These are phyloP conservation scores for Cladosporium sphaerospermum DNA, from an alignment of 2,329 filamentous ascomycete genomes.

Conservation along the genomic window DNA sequence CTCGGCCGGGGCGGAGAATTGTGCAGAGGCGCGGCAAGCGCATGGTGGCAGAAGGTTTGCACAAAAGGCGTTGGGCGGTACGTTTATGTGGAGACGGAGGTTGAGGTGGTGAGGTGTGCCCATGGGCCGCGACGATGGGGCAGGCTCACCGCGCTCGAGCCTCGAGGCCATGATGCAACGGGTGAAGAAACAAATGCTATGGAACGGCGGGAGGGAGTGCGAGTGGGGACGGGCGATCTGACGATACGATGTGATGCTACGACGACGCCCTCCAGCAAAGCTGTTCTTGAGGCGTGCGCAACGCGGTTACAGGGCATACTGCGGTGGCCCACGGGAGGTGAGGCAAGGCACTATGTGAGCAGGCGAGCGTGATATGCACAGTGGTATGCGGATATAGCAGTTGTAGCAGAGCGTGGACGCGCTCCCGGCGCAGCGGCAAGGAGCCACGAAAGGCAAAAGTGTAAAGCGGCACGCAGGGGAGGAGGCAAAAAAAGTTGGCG, in stretches of 20 bases:
- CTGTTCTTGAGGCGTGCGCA: too few relatives aligned
- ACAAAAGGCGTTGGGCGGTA: slow-evolving; percentile 11
- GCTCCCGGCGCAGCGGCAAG: slow-evolving; percentile 4
- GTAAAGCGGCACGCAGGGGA: slow-evolving; percentile 7
- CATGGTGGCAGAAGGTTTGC: background rate
- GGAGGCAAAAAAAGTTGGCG: slow-evolving; percentile 3
- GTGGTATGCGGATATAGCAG: too few relatives aligned
- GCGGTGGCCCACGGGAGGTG: too few relatives aligned
- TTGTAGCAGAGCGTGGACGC: too few relatives aligned
- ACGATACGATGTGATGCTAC: too few relatives aligned
- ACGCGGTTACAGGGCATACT: too few relatives aligned
- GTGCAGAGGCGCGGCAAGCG: slow-evolving; percentile 9
- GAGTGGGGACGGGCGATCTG: too few relatives aligned
- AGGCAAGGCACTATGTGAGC: too few relatives aligned
- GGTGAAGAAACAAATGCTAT: background rate
- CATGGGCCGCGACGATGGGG: slow-evolving; percentile 1
- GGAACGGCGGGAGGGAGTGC: too few relatives aligned
- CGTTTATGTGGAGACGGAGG: slow-evolving; percentile 7
- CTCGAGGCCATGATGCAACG: background rate
- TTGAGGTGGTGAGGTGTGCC: slow-evolving; percentile 3
- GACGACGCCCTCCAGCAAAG: too few relatives aligned
- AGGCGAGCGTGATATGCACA: too few relatives aligned
- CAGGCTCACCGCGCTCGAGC: slow-evolving; percentile 1
- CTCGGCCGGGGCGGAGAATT: background rate
- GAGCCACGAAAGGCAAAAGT: slow-evolving; percentile 1